A percentile compares a stretch with the other conserved stretches of the same genome.
Conservation (phyloP, 176 grass and related monocot species). For the Oryza australiensis region DNA sequence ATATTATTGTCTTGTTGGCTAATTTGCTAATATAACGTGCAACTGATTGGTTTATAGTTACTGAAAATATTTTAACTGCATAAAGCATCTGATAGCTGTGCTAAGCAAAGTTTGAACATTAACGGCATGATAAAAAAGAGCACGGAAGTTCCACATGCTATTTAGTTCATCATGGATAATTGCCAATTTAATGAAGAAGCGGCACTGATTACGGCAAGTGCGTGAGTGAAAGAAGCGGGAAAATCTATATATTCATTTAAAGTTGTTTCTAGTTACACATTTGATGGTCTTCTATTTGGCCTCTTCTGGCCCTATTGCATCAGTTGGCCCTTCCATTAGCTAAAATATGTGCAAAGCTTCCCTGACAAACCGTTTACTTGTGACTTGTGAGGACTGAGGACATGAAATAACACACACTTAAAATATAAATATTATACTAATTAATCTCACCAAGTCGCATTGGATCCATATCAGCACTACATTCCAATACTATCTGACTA, state of each 20-base stretch:
- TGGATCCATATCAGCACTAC: background rate
- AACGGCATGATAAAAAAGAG: constrained; percentile 12
- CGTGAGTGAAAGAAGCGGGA: constrained; percentile 19
- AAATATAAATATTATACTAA: background rate
- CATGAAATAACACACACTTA: background rate
- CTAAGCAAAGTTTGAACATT: constrained; percentile 26
- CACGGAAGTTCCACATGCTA: background rate
- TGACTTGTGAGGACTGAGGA: too few species aligned
- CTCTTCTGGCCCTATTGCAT: constrained; percentile 13
- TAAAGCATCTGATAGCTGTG: constrained; percentile 20
- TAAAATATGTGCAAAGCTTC: background rate
- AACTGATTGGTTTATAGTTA: constrained; percentile 24
- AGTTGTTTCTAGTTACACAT: constrained; percentile 21
- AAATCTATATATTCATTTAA: background rate
- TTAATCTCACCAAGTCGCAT: constrained; percentile 13
- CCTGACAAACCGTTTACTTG: background rate
- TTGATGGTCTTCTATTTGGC: background rate
- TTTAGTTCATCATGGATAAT: background rate
- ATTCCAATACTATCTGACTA: constrained; percentile 20
- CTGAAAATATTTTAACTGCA: background rate
- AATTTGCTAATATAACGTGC: constrained; percentile 15
- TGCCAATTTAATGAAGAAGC: background rate
- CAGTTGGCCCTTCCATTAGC: too few species aligned
- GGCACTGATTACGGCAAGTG: background rate
- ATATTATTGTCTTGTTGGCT: background rate